These are phyloP conservation scores for Primulina eburnea DNA, from an alignment of 257 asterid species.

Conservation along the genomic window DNA sequence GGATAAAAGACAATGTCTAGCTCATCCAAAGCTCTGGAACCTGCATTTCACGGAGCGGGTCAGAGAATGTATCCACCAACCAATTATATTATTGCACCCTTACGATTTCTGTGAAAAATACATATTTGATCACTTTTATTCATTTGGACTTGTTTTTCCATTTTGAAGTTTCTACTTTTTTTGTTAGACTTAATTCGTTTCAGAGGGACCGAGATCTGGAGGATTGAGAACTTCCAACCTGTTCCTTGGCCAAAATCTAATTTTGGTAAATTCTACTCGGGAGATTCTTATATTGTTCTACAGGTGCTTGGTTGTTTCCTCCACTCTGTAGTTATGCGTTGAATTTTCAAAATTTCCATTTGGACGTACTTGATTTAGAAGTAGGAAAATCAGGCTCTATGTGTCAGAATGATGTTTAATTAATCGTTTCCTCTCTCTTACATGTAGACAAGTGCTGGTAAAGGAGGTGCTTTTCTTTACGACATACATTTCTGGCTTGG, in stretches of 20 bases:
- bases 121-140: conserved; percentile 8
- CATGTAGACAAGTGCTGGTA: conserved; percentile 71
- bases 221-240: conserved; percentile 88
- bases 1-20: conserved; percentile 52
- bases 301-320: conserved; percentile 51
- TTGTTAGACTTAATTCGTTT: conserved; percentile 42
- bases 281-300: conserved; percentile 85
- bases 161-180: conserved; percentile 11
- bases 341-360: not conserved
- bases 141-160: not conserved
- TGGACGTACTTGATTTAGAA: not conserved
- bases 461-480: conserved; percentile 77
- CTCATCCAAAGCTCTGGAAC: conserved; percentile 70
- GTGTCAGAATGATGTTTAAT: not conserved
- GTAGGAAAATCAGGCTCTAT: not conserved
- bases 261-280: conserved; percentile 86
- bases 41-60: conserved; percentile 93
- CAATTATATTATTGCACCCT: not conserved
- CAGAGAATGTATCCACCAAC: conserved; percentile 74
- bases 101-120: not conserved
- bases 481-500: conserved; percentile 98
- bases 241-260: conserved; percentile 86
- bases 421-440: conserved; percentile 9
- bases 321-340: conserved; percentile 10
- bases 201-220: conserved; percentile 97